Evolutionary conservation across 2,329 filamentous ascomycete genomes (phyloP), one percentile per base, ranked within the genome.

Genomic region (Cercospora sesami): DNA sequence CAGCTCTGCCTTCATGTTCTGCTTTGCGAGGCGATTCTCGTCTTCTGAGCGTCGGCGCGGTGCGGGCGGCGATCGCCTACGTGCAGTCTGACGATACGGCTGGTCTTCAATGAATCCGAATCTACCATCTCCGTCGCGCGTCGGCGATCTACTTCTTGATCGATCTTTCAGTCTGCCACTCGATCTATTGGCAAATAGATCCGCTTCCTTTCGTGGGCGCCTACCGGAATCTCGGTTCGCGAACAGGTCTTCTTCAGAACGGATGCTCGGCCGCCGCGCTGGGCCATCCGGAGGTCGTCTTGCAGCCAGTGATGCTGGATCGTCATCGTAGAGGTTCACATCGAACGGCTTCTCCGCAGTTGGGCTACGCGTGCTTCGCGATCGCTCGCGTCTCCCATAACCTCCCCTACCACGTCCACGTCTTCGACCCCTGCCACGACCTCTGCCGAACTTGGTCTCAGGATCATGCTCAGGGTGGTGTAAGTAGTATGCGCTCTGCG

Each of bases 401-500:
- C 87, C 71, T 89, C 87, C 76, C 90, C 92, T 76, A 84, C 85
- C 66, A 84, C 83, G 72, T 81, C 78, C 65, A 30, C 71, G 18
- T 30, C 81, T 77, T 39, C 64, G 48, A 14, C 68, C 63, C 36
- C 64, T 42, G 39, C 69, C 66, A 42, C 68, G 66, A 48, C 82
- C 66, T 68, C 89, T 86, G 70, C 89, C 83, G 18, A 39, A 33
- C 63, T 87, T 86, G 80, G 92, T 93, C 73, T 90, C 89, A 2
- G 91, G 93, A 75, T 97, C 94, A 77, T 93, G 89, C 74, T 97
- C 92, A 1, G 94, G 94, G 74, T 98, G 92, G 75, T 95, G 86
- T 39, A 97, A 87, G 78, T 99, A 99, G 82, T 96, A 98, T 12
- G 92, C 87, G 80, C 94, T 98, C 69, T 91, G 86, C 61, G 90